Base-by-base conservation (phyloP, 1,139 yeast genomes). In the Magnusiomyces magnusii region DNA sequence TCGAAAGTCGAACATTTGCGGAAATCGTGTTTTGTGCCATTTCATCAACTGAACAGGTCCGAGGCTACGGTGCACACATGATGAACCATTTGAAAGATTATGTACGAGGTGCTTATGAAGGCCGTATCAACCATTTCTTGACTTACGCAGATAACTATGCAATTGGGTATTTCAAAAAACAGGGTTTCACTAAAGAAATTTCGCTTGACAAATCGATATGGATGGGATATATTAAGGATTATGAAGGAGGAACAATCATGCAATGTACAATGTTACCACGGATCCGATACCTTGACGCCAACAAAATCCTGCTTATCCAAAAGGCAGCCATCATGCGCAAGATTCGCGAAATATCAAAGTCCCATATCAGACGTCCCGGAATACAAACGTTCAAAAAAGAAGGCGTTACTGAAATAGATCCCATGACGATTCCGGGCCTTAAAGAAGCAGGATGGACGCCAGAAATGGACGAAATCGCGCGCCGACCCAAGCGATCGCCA, bases 111-210 rank as follows among this genome's bases (percentile, higher is more conserved):
- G 87, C 93, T 27, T 53, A 53, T 31, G 91, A 97, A 0, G 84
- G 96, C 2, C 89, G 87, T 19, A 85, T 95, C 58, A 85, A 83
- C 74, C 87, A 93, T 71, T 95, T 95, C 69, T 74, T 93, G 64
- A 95, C 99, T 0, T 93, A 93, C 74, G 99, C 99, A 2, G 99
- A 93, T 76, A 93, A 93, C 73, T 93, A 93, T 73, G 99, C 99
- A 58, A 93, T 93, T 73, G 99, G 99, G 1, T 93, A 93, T 73
- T 93, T 93, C 78, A 92, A 92, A 69, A 93, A 93, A 71, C 99
- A 93, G 73, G 99, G 99, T 0, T 93, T 93, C 73, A 92, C 98
- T 27, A 95, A 93, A 70, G 98, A 93, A 63, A 87, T 93, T 53
- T 81, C 96, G 3, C 78, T 93, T 56, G 95, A 92, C 56, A 87